Conservation (phyloP, 495 filamentous ascomycete genomes). For the Venustampulla echinocandica region DNA sequence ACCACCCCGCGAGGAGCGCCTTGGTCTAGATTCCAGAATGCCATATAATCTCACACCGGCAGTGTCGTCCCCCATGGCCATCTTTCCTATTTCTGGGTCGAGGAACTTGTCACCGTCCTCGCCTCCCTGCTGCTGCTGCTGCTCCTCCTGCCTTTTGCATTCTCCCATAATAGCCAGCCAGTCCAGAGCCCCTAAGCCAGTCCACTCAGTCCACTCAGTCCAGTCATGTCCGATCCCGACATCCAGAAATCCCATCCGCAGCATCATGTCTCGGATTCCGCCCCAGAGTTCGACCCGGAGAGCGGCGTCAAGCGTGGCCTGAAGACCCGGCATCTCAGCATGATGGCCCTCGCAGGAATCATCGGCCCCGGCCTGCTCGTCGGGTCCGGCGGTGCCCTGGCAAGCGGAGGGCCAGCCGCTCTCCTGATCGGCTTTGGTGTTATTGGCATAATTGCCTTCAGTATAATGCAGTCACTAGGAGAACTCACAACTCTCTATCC, state of each 20-base stretch:
- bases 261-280: background rate
- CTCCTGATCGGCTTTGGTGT: slow-evolving; percentile 58
- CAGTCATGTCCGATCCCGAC: too few species aligned
- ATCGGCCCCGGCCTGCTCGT: slow-evolving; percentile 26
- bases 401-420: slow-evolving; percentile 51
- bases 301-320: slow-evolving; percentile 44
- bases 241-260: background rate
- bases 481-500: slow-evolving; percentile 70
- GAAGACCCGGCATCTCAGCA: slow-evolving; percentile 61
- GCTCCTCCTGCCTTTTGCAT: too few species aligned
- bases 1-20: too few species aligned
- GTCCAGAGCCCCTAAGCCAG: too few species aligned
- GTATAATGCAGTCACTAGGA: slow-evolving; percentile 47
- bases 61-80: too few species aligned
- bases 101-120: too few species aligned
- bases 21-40: too few species aligned
- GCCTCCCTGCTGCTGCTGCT: too few species aligned
- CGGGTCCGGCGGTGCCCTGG: slow-evolving; percentile 41
- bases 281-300: background rate
- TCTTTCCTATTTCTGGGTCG: too few species aligned
- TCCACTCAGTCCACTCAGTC: too few species aligned
- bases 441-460: slow-evolving; percentile 52
- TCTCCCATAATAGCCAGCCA: too few species aligned
- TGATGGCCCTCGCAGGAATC: slow-evolving; percentile 58
- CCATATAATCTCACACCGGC: too few species aligned